Conservation (phyloP, 805 yeast species). For the Ogataea parapolymorpha region DNA sequence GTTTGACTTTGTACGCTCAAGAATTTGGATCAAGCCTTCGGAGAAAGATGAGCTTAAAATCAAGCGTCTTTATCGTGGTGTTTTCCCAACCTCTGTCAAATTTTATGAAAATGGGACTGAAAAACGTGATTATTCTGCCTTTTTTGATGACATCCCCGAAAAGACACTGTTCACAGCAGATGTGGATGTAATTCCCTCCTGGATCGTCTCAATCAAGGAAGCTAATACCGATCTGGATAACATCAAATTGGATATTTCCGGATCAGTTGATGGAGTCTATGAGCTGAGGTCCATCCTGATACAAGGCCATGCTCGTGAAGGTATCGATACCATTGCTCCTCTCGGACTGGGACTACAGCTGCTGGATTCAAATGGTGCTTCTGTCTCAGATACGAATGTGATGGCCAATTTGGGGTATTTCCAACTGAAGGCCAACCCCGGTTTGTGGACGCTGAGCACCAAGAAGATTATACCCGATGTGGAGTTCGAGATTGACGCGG, state of each 20-base stretch:
- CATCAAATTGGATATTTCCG: constrained; percentile 43
- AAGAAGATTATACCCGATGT: constrained; percentile 39
- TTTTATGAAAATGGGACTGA: constrained; percentile 32
- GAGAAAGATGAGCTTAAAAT: constrained; percentile 42
- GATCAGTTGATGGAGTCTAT: constrained; percentile 43
- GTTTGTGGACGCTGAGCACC: constrained; percentile 55
- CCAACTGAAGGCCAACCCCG: constrained; percentile 74
- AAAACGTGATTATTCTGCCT: constrained; percentile 25
- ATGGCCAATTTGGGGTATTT: constrained; percentile 84
- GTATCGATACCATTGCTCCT: constrained; percentile 37
- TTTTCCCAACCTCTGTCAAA: constrained; percentile 32
- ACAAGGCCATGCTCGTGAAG: constrained; percentile 67
- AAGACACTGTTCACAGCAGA: constrained; percentile 52
- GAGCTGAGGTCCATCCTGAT: constrained; percentile 53
- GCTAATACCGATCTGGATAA: constrained; percentile 63
- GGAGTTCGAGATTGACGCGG: neutral
- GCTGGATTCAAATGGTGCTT: constrained; percentile 15
- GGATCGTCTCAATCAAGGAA: constrained; percentile 59
- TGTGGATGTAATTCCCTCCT: constrained; percentile 58
- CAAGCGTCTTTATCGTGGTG: constrained; percentile 56
- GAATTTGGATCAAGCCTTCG: constrained; percentile 56
- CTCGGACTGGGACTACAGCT: constrained; percentile 51
- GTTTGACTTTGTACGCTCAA: constrained; percentile 49
- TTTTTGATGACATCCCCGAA: constrained; percentile 50
- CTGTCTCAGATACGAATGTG: constrained; percentile 54